Evolutionary conservation across 2,329 filamentous ascomycete genomes (phyloP).

Genomic region (Didymella arachidicola): DNA sequence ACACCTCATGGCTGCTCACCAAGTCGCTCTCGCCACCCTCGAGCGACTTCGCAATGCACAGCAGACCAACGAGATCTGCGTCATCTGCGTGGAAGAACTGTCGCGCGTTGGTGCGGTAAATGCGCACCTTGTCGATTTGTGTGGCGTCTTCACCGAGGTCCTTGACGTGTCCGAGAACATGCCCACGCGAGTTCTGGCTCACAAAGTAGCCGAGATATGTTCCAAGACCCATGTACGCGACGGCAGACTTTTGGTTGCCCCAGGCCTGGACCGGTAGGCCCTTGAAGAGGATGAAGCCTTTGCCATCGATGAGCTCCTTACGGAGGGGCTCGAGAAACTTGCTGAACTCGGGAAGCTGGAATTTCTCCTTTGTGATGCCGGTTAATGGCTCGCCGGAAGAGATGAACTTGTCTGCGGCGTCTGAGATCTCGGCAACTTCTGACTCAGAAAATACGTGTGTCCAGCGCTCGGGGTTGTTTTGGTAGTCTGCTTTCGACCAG

Average conservation of each 20-base stretch:
- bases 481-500: slow-evolving; percentile 73
- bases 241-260: slow-evolving; percentile 78
- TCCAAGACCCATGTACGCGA: slow-evolving; percentile 79
- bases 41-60: slow-evolving; percentile 79
- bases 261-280: slow-evolving; percentile 79
- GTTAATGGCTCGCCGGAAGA: slow-evolving; percentile 71
- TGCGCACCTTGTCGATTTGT: slow-evolving; percentile 85
- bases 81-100: slow-evolving; percentile 90
- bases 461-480: slow-evolving; percentile 71
- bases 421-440: slow-evolving; percentile 72
- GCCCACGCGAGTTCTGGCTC: slow-evolving; percentile 82
- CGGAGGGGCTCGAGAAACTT: slow-evolving; percentile 64
- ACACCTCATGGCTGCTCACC: slow-evolving; percentile 79
- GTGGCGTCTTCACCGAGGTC: slow-evolving; percentile 82
- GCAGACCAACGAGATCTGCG: slow-evolving; percentile 80
- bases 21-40: slow-evolving; percentile 87
- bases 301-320: slow-evolving; percentile 77
- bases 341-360: slow-evolving; percentile 66
- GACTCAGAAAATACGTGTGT: slow-evolving; percentile 71
- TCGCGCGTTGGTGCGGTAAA: slow-evolving; percentile 85
- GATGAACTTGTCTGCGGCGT: slow-evolving; percentile 74
- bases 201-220: slow-evolving; percentile 89
- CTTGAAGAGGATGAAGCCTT: slow-evolving; percentile 91
- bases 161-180: slow-evolving; percentile 89
- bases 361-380: slow-evolving; percentile 72